Conservation (phyloP, 2,329 filamentous ascomycete species). For the Cordyceps militaris region DNA sequence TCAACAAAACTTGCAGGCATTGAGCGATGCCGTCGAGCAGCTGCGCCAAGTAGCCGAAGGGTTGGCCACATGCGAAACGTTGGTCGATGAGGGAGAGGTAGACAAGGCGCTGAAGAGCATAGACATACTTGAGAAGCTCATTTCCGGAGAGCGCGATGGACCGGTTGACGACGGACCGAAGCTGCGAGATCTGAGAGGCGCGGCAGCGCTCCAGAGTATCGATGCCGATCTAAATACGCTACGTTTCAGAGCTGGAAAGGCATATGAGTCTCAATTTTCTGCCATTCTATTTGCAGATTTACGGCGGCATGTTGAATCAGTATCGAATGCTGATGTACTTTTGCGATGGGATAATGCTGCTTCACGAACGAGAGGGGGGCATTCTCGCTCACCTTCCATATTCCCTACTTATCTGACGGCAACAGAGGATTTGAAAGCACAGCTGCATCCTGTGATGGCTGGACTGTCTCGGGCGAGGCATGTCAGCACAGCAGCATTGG, state of each 20-base stretch:
- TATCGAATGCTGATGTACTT: slow-evolving; percentile 66
- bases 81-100: slow-evolving; percentile 78
- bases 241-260: slow-evolving; percentile 74
- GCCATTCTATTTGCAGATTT: slow-evolving; percentile 72
- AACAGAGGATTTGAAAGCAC: slow-evolving; percentile 61
- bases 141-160: slow-evolving; percentile 59
- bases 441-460: slow-evolving; percentile 62
- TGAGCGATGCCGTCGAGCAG: slow-evolving; percentile 78
- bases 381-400: slow-evolving; percentile 58
- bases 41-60: slow-evolving; percentile 70
- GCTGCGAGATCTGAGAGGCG: slow-evolving; percentile 63
- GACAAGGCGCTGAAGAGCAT: slow-evolving; percentile 74
- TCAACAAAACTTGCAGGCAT: slow-evolving; percentile 74
- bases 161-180: slow-evolving; percentile 24
- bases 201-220: slow-evolving; percentile 74
- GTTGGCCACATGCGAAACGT: slow-evolving; percentile 66
- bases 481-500: slow-evolving; percentile 71
- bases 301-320: slow-evolving; percentile 67
- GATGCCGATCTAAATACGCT: slow-evolving; percentile 69
- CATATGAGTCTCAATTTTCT: slow-evolving; percentile 76
- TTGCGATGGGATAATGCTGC: slow-evolving; percentile 78
- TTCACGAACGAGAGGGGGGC: slow-evolving; percentile 64
- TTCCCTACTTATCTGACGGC: slow-evolving; percentile 74
- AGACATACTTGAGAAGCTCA: slow-evolving; percentile 69
- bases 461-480: slow-evolving; percentile 79